These are phyloP conservation scores for Termitomyces sp. DNA, from an alignment of 768 basidiomycete genomes.

Conservation along the genomic window DNA sequence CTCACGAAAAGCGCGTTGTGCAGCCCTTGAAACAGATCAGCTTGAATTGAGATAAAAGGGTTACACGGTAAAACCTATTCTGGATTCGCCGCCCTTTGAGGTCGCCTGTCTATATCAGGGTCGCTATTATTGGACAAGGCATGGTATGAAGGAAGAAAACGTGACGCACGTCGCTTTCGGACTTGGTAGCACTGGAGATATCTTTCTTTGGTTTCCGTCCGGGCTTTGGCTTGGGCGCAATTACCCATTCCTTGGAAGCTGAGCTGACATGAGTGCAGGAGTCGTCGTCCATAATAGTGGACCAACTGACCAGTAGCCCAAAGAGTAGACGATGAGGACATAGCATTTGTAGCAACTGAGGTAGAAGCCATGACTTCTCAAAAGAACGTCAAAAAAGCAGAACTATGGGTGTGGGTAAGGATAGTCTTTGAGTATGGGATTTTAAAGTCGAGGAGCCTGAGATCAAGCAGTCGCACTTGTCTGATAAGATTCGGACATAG, in stretches of 20 bases:
- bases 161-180: conserved; percentile 42
- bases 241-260: conserved; percentile 91
- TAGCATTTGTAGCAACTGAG: neutral
- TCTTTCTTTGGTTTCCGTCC: conserved; percentile 87
- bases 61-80: conserved; percentile 46
- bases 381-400: neutral
- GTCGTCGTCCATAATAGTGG: conserved; percentile 1
- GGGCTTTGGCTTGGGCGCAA: conserved; percentile 82
- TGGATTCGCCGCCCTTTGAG: conserved; percentile 67
- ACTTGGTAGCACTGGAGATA: conserved; percentile 23
- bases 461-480: conserved; percentile 22
- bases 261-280: conserved; percentile 10
- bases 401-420: conserved; percentile 15
- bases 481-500: conserved; percentile 46
- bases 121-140: neutral
- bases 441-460: conserved; percentile 4
- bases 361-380: conserved; percentile 4
- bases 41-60: neutral
- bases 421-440: conserved; percentile 14
- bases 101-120: conserved; percentile 27
- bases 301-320: conserved; percentile 66
- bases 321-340: conserved; percentile 48
- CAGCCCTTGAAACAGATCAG: conserved; percentile 47
- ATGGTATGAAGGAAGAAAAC: neutral
- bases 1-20: conserved; percentile 87